Percentiles rank a stretch among this genome's conserved stretches.
These are phyloP conservation scores for Chytriomyces hyalinus DNA, from an alignment of 192 early-diverging fungal species.

Conservation along the genomic window DNA sequence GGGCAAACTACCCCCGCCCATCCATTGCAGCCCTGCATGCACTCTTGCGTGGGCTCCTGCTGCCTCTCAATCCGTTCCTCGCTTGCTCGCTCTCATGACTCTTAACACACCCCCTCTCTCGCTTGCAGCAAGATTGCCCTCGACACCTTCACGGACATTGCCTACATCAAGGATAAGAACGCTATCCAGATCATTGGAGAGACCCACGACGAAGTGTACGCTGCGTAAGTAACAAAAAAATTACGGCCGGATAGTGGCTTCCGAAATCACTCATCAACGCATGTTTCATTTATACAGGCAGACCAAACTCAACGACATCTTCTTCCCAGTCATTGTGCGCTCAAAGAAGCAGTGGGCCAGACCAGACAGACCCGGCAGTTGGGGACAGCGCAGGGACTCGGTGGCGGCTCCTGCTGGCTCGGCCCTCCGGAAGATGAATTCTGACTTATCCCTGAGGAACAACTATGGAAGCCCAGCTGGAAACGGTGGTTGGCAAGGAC, in stretches of 20 bases:
- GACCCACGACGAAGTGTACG: conserved; percentile 63
- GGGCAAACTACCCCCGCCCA: not conserved
- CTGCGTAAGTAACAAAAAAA: conserved; percentile 44
- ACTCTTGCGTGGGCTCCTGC: not conserved
- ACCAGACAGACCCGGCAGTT: conserved; percentile 57
- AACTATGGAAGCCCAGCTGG: not conserved
- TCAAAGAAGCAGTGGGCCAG: conserved; percentile 62
- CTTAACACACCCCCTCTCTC: not conserved
- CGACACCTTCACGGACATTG: conserved; percentile 64
- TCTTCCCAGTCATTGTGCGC: conserved; percentile 63
- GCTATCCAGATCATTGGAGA: conserved; percentile 64
- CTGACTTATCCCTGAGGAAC: conserved; percentile 4
- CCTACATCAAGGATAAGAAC: conserved; percentile 64
- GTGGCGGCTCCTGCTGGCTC: conserved; percentile 14
- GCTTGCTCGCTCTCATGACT: not conserved
- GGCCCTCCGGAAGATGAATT: conserved; percentile 52
- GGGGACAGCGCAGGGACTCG: conserved; percentile 60
- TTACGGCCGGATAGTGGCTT: not conserved
- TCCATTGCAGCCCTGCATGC: not conserved
- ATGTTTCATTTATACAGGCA: conserved; percentile 40
- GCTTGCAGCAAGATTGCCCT: conserved; percentile 53
- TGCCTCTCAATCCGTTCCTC: not conserved
- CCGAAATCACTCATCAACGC: not conserved
- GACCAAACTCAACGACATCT: conserved; percentile 58
- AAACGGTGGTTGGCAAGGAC: not conserved